phyloP scores from a whole-genome alignment of 345 rosid species.

The Carallia pectinifolia region DNA sequence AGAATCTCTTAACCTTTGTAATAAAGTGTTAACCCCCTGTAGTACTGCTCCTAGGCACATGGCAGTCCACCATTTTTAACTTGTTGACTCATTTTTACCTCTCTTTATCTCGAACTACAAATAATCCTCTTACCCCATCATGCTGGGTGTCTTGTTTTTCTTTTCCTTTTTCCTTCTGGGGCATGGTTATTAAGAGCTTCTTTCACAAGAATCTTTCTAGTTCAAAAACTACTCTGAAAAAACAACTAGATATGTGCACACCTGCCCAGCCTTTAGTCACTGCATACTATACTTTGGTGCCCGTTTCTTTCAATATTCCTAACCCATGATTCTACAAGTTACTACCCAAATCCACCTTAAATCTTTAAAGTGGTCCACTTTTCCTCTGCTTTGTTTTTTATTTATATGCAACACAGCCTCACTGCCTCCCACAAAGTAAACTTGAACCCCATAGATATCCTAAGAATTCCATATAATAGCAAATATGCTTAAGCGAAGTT shows the following conservation, averaged over 20 bases:
- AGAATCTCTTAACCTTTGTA: too few relatives aligned
- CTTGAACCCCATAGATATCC: not conserved
- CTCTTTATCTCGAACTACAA: not conserved
- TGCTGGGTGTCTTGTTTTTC: not conserved
- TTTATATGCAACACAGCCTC: not conserved
- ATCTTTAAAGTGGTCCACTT: not conserved
- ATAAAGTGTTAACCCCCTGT: too few relatives aligned
- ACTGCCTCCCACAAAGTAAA: not conserved
- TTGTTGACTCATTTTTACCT: not conserved
- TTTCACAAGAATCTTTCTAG: not conserved
- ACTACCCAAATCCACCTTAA: too few relatives aligned
- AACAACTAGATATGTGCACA: not conserved
- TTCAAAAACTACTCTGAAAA: not conserved
- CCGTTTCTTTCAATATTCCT: not conserved
- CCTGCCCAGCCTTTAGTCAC: not conserved
- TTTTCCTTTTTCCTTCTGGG: too few relatives aligned
- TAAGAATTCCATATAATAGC: too few relatives aligned
- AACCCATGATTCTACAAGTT: not conserved
- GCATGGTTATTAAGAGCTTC: not conserved
- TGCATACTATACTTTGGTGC: not conserved
- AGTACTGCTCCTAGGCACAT: too few relatives aligned
- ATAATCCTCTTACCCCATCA: not conserved
- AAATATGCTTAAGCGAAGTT: conserved; percentile 2
- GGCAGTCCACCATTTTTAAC: not conserved
- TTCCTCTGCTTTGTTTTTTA: not conserved